A percentile compares a stretch with the other conserved stretches of the same genome.
phyloP scores from a whole-genome alignment of 1,139 yeast species.

The Sugiyamaella japonica region DNA sequence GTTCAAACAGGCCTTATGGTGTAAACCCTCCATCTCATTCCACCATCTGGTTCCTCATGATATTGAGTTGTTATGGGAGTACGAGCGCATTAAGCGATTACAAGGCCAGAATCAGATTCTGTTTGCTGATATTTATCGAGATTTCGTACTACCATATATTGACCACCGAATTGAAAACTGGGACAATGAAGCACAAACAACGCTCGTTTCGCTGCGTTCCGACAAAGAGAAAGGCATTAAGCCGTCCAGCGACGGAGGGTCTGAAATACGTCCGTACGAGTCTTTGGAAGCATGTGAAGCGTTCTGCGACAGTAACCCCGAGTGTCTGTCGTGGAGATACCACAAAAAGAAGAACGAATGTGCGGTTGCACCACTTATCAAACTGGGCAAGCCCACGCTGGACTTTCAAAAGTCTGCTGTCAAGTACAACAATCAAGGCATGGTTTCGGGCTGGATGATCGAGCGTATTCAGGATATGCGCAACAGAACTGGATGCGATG shows the following conservation, averaged over 20 bases:
- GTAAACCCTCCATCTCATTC: conserved; percentile 37
- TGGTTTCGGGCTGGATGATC: conserved; percentile 34
- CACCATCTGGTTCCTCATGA: conserved; percentile 37
- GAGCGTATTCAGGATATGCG: conserved; percentile 37
- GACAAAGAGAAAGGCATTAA: conserved; percentile 20
- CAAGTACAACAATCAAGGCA: conserved; percentile 11
- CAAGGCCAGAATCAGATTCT: conserved; percentile 28
- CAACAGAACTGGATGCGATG: conserved; percentile 19
- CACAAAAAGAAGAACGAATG: conserved; percentile 24
- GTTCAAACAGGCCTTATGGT: conserved; percentile 32
- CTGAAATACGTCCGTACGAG: conserved; percentile 28
- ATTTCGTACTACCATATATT: conserved; percentile 37
- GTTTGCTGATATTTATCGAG: conserved; percentile 36
- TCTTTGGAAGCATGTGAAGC: conserved; percentile 27
- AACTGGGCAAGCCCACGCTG: conserved; percentile 23
- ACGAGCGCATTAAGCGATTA: conserved; percentile 33
- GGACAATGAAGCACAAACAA: conserved; percentile 32
- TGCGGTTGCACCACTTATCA: conserved; percentile 20
- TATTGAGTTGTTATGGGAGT: conserved; percentile 38
- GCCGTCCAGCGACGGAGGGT: conserved; percentile 23
- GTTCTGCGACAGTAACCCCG: conserved; percentile 25
- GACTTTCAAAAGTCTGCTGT: conserved; percentile 18
- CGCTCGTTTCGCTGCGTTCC: conserved; percentile 18
- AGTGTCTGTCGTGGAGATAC: conserved; percentile 33
- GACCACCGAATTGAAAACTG: conserved; percentile 29